Conservation (phyloP, 495 filamentous ascomycete genomes). For the Platismatia glauca region DNA sequence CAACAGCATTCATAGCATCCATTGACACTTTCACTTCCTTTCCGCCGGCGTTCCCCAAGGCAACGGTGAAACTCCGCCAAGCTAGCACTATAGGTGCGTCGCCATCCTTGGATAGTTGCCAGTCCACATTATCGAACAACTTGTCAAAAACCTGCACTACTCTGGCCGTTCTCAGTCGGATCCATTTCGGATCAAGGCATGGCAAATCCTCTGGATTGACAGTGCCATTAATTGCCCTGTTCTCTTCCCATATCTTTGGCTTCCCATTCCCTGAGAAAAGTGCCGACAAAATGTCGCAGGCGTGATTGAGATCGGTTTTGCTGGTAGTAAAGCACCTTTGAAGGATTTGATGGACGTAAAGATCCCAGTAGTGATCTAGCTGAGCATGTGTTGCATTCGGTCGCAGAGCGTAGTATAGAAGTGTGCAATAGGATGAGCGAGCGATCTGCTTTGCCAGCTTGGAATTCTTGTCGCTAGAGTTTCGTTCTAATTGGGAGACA, state of each 20-base stretch:
- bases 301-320: constrained; percentile 38
- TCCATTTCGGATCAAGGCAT: constrained; percentile 73
- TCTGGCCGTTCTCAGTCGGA: constrained; percentile 55
- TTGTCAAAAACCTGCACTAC: constrained; percentile 51
- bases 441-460: constrained; percentile 51
- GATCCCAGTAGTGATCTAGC: constrained; percentile 72
- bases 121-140: constrained; percentile 43
- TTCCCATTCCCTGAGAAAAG: constrained; percentile 47
- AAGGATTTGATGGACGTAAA: constrained; percentile 50
- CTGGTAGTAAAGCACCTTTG: constrained; percentile 29
- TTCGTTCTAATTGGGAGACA: constrained; percentile 57
- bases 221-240: constrained; percentile 47
- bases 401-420: constrained; percentile 80
- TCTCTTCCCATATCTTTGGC: constrained; percentile 62
- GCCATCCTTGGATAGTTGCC: constrained; percentile 34
- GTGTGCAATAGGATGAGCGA: constrained; percentile 60
- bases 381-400: constrained; percentile 53
- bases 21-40: constrained; percentile 86
- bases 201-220: constrained; percentile 67
- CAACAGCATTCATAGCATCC: constrained; percentile 71
- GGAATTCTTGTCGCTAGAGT: constrained; percentile 45
- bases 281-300: constrained; percentile 55
- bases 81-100: constrained; percentile 45
- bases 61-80: constrained; percentile 60
- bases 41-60: constrained; percentile 65